These are phyloP conservation scores for Chiua virens DNA, from an alignment of 768 basidiomycete genomes.

Conservation along the genomic window DNA sequence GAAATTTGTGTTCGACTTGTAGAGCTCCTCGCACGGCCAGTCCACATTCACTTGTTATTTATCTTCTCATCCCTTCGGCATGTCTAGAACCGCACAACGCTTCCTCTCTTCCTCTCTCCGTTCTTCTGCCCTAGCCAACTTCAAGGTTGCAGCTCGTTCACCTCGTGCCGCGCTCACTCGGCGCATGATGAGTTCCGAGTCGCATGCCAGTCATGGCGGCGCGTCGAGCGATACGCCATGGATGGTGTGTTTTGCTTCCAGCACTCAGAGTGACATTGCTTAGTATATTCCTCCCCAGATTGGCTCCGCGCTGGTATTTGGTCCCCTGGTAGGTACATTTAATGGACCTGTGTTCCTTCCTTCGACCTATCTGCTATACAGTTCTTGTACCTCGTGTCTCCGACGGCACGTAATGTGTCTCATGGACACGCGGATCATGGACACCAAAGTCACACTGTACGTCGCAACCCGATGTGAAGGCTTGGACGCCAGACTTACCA, in stretches of 20 bases:
- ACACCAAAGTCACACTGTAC: constrained; percentile 22
- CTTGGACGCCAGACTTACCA: constrained; percentile 11
- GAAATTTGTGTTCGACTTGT: constrained; percentile 20
- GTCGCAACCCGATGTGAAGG: constrained; percentile 5
- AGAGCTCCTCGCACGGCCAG: constrained; percentile 1
- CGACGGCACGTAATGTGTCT: constrained; percentile 24
- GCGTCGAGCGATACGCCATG: constrained; percentile 24
- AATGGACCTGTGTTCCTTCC: not conserved
- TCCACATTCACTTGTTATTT: constrained; percentile 15
- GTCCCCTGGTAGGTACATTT: constrained; percentile 26
- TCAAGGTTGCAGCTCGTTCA: constrained; percentile 9
- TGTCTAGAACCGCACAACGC: constrained; percentile 24
- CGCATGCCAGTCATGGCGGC: constrained; percentile 19
- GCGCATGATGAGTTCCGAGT: constrained; percentile 29
- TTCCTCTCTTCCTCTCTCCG: constrained; percentile 19
- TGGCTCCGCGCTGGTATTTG: constrained; percentile 33
- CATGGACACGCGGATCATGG: constrained; percentile 24
- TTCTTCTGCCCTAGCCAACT: constrained; percentile 4
- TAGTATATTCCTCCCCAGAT: constrained; percentile 15
- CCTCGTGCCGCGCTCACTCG: constrained; percentile 15
- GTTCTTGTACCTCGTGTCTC: constrained; percentile 34
- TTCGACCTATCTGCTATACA: constrained; percentile 2
- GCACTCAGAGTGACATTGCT: not conserved
- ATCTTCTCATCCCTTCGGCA: constrained; percentile 7
- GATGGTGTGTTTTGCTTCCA: constrained; percentile 24